A percentile compares a stretch with the other conserved stretches of the same genome.
phyloP scores from a whole-genome alignment of 257 asterid species.

The Nicotiana obtusifolia region DNA sequence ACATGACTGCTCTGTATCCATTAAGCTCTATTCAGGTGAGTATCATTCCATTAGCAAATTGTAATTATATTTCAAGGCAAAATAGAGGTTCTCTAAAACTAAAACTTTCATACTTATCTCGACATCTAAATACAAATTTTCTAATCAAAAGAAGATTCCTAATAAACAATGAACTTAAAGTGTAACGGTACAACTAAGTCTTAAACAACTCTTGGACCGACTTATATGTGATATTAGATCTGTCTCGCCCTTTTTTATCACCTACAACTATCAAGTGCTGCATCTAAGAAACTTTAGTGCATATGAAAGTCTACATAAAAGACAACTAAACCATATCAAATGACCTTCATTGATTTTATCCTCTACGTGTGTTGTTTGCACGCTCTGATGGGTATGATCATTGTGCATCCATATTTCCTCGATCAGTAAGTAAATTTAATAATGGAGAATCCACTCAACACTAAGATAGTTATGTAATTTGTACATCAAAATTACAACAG shows the following conservation, averaged over 20 bases:
- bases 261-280: not conserved
- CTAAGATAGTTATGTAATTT: not conserved
- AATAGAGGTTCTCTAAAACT: not conserved
- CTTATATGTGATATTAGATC: not conserved
- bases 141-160: not conserved
- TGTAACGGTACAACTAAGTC: not conserved
- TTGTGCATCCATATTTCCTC: not conserved
- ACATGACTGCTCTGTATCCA: not conserved
- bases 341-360: not conserved
- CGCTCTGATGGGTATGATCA: not conserved
- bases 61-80: not conserved
- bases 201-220: not conserved
- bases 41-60: not conserved
- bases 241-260: not conserved
- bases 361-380: not conserved
- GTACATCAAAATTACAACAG: not conserved
- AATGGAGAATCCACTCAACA: not conserved
- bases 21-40: not conserved
- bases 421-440: not conserved
- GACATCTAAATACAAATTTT: not conserved
- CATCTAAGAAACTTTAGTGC: not conserved
- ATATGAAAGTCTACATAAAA: not conserved
- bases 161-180: not conserved
- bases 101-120: not conserved
- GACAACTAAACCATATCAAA: not conserved